A percentile compares a stretch with the other conserved stretches of the same genome.
Conservation (phyloP, 768 basidiomycete genomes). For the Cytidiella melzeri region DNA sequence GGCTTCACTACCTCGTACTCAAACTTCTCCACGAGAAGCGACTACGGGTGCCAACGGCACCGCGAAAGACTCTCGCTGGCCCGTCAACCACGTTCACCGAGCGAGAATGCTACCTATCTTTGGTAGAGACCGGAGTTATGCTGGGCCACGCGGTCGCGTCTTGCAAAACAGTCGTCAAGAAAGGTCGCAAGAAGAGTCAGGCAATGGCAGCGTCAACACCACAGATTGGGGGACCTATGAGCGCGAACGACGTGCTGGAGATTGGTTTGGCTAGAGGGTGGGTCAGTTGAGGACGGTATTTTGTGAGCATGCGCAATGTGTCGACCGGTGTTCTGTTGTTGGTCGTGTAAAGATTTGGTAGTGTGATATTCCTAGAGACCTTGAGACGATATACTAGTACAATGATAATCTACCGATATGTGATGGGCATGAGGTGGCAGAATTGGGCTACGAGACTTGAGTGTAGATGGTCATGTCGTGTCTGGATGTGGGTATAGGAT, state of each 20-base stretch:
- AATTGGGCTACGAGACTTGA: too few relatives aligned
- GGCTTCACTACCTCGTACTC: constrained; percentile 78
- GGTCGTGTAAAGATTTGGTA: too few relatives aligned
- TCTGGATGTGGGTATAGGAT: too few relatives aligned
- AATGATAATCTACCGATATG: background rate
- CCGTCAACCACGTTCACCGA: constrained; percentile 44
- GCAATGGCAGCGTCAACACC: constrained; percentile 18
- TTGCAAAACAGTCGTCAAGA: constrained; percentile 24
- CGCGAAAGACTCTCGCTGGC: constrained; percentile 29
- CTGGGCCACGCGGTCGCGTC: constrained; percentile 42
- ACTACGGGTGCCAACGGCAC: constrained; percentile 46
- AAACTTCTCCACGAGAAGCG: constrained; percentile 71
- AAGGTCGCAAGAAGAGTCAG: constrained; percentile 32
- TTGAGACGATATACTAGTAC: too few relatives aligned
- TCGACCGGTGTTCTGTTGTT: too few relatives aligned
- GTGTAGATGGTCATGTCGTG: too few relatives aligned
- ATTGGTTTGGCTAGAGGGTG: constrained; percentile 60
- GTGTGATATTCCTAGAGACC: too few relatives aligned
- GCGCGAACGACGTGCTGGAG: constrained; percentile 57
- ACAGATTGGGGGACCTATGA: constrained; percentile 23
- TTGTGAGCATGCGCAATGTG: background rate
- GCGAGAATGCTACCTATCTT: constrained; percentile 61
- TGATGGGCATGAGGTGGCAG: too few relatives aligned
- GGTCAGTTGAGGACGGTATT: constrained; percentile 28
- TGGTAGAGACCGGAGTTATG: constrained; percentile 59